Percentiles rank a stretch among this genome's conserved stretches.
Conservation (phyloP, 2,329 filamentous ascomycete genomes). For the Pyrenophora teres region DNA sequence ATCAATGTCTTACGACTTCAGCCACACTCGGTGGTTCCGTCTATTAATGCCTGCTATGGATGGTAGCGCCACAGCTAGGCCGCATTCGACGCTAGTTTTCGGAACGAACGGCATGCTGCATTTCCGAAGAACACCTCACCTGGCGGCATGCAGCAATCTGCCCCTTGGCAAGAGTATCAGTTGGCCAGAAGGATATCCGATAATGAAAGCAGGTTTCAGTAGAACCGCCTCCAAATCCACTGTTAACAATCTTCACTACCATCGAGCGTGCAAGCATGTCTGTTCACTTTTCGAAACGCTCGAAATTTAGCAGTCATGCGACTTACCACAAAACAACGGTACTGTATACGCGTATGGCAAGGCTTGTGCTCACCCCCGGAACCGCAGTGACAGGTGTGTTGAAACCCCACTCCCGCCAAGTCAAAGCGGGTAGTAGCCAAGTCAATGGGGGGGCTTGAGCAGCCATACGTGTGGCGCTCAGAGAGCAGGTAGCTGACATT, state of each 20-base stretch:
- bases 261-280: too few relatives aligned
- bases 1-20: constrained; percentile 1
- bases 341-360: constrained; percentile 21
- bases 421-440: neutral
- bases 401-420: constrained; percentile 8
- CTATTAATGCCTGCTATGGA: constrained; percentile 1
- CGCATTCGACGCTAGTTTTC: neutral
- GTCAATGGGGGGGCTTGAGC: neutral
- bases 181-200: neutral
- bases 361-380: constrained; percentile 9
- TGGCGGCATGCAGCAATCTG: neutral
- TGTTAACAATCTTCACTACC: too few relatives aligned
- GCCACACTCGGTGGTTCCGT: constrained; percentile 13
- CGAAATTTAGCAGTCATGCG: constrained; percentile 14
- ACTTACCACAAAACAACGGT: constrained; percentile 3
- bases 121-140: constrained; percentile 12
- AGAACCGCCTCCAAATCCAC: too few relatives aligned
- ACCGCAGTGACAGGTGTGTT: constrained; percentile 17
- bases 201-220: too few relatives aligned
- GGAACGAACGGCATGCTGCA: constrained; percentile 23
- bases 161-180: neutral
- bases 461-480: constrained; percentile 24
- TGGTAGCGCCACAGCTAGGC: constrained; percentile 19
- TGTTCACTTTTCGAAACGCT: too few relatives aligned
- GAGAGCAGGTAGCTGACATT: neutral